Evolutionary conservation across 306 rosid species (phyloP).

Genomic region (cucumber (Cucumis sativus)): Cucumber_9930_V3 NC_026657.2:7061001-7061500

Average conservation of each 20-base stretch:
- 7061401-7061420: constrained; percentile 13
- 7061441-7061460: constrained; percentile 81
- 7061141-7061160: not conserved
- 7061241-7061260: not conserved
- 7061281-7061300: not conserved
- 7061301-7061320: not conserved
- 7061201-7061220: not conserved
- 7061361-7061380: constrained; percentile 56
- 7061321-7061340: constrained; percentile 74
- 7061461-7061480: constrained; percentile 59
- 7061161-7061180: constrained; percentile 18
- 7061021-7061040: not conserved
- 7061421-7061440: constrained; percentile 81
- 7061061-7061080: not conserved
- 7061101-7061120: not conserved
- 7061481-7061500: constrained; percentile 52
- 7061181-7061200: constrained; percentile 2
- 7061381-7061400: constrained; percentile 40
- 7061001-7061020: not conserved
- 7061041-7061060: not conserved
- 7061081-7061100: not conserved
- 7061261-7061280: not conserved
- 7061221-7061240: not conserved
- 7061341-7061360: constrained; percentile 55
- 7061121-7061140: not conserved